A percentile compares a stretch with the other conserved stretches of the same genome.
Evolutionary conservation across 2,329 filamentous ascomycete genomes (phyloP).

Genomic region (Colletotrichum chlorophyti): DNA sequence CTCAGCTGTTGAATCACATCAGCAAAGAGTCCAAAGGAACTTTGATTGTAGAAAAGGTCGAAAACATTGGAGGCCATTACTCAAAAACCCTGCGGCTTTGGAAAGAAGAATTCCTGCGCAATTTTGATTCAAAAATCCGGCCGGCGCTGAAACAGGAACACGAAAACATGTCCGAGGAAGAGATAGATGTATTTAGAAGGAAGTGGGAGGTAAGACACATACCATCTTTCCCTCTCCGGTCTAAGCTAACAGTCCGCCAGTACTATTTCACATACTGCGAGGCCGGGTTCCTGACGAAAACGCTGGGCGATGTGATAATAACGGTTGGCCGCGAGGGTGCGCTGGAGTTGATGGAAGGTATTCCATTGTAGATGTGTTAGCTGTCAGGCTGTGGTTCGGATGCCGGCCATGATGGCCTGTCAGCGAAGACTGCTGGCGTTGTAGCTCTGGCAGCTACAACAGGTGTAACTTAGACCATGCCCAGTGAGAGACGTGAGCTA

Average conservation of each 20-base stretch:
- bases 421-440: too few species aligned
- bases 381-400: neutral
- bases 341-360: slow-evolving; percentile 72
- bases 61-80: slow-evolving; percentile 80
- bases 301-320: slow-evolving; percentile 75
- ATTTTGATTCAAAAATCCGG: slow-evolving; percentile 66
- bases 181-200: slow-evolving; percentile 70
- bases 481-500: neutral
- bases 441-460: too few species aligned
- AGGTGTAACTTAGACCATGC: too few species aligned
- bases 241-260: slow-evolving; percentile 38
- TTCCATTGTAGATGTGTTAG: slow-evolving; percentile 60
- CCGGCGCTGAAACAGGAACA: slow-evolving; percentile 66
- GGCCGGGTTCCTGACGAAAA: slow-evolving; percentile 75
- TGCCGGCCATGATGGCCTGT: too few species aligned
- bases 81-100: slow-evolving; percentile 72
- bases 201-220: slow-evolving; percentile 69
- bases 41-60: slow-evolving; percentile 70
- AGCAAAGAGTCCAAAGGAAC: slow-evolving; percentile 64
- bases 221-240: neutral
- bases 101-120: slow-evolving; percentile 69
- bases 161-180: slow-evolving; percentile 63
- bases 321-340: slow-evolving; percentile 71
- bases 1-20: slow-evolving; percentile 65
- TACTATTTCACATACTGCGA: slow-evolving; percentile 82